A percentile compares a stretch with the other conserved stretches of the same genome.
These are phyloP conservation scores for Solanum hybrid DNA, from an alignment of 305 asterid species.

Conservation along the genomic window DNA sequence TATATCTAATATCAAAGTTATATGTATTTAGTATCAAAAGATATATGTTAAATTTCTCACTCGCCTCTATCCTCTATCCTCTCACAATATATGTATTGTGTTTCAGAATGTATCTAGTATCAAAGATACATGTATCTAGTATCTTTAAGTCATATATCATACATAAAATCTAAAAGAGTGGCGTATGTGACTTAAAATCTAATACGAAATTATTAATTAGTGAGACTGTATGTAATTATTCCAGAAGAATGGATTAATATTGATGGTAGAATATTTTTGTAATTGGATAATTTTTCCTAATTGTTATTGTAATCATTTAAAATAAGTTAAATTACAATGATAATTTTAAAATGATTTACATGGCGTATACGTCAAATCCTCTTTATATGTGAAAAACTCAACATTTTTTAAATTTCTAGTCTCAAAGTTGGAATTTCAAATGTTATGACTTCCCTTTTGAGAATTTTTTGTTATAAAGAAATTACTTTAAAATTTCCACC, in stretches of 20 bases:
- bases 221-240: neutral
- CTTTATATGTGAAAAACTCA: neutral
- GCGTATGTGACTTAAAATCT: neutral
- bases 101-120: neutral
- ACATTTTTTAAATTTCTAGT: neutral
- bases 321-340: neutral
- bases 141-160: neutral
- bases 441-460: neutral
- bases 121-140: neutral
- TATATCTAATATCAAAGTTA: neutral
- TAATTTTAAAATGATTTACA: neutral
- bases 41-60: neutral
- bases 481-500: neutral
- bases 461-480: neutral
- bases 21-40: neutral
- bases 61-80: neutral
- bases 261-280: neutral
- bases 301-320: neutral
- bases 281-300: neutral
- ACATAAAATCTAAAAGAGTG: neutral
- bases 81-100: neutral
- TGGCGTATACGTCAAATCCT: neutral
- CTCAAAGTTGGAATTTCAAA: neutral
- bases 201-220: neutral
- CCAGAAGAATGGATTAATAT: neutral